Percentiles rank a stretch among this genome's conserved stretches.
phyloP scores from a whole-genome alignment of 768 basidiomycete species.

The Hygrophorus russula region DNA sequence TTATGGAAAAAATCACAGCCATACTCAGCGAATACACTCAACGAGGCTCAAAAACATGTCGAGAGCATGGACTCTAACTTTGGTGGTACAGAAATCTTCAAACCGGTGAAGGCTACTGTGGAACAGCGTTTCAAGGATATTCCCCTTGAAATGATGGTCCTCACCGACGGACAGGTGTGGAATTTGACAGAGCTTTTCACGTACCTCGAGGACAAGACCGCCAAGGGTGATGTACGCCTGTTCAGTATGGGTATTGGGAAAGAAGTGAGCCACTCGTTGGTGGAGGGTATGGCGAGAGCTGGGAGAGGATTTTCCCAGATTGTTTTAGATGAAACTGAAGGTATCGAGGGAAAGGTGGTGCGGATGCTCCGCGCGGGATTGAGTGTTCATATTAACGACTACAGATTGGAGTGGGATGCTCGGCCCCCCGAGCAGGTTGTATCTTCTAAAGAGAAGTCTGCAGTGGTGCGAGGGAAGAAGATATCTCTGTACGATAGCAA shows the following conservation, averaged over 20 bases:
- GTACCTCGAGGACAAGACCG: background rate
- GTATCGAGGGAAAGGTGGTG: background rate
- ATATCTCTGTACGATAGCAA: background rate
- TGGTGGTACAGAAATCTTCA: no score
- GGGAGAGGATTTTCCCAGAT: background rate
- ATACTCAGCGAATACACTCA: no score
- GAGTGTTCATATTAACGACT: background rate
- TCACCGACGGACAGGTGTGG: no score
- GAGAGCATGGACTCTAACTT: no score
- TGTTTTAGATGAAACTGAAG: background rate
- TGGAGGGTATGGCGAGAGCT: background rate
- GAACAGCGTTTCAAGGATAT: no score
- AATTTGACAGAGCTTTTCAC: no score
- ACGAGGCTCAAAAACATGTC: no score
- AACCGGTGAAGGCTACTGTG: no score
- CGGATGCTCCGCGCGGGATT: background rate
- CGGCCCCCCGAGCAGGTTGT: background rate
- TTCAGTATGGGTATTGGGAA: background rate
- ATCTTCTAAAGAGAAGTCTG: background rate
- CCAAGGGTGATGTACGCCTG: background rate
- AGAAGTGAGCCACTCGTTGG: background rate
- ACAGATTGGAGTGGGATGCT: background rate
- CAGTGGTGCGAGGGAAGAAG: background rate
- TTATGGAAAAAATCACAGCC: no score
- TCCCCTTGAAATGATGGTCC: no score